A percentile compares a stretch with the other conserved stretches of the same genome.
Conservation (phyloP, 805 yeast genomes). For the Lachancea dasiensis region DNA sequence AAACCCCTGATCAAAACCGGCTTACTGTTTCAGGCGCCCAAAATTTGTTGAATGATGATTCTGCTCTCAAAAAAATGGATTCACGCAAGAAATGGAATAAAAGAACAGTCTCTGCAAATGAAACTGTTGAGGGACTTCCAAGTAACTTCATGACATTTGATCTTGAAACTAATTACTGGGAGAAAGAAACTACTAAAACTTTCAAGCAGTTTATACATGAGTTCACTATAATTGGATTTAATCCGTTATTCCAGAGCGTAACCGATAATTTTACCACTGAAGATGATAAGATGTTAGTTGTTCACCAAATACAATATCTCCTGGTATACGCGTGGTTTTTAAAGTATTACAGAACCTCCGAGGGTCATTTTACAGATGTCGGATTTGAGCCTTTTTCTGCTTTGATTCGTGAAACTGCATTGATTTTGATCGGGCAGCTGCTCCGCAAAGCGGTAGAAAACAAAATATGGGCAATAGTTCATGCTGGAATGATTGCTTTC, state of each 20-base stretch:
- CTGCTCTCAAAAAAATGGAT: constrained; percentile 61
- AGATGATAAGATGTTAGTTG: constrained; percentile 28
- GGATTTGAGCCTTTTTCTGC: constrained; percentile 42
- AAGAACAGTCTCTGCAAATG: constrained; percentile 27
- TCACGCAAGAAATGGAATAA: constrained; percentile 59
- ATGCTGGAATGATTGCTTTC: constrained; percentile 64
- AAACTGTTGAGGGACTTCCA: constrained; percentile 31
- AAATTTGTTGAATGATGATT: constrained; percentile 45
- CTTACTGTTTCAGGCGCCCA: constrained; percentile 70
- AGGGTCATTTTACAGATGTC: constrained; percentile 22
- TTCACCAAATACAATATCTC: constrained; percentile 44
- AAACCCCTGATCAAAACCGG: constrained; percentile 51
- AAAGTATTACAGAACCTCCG: constrained; percentile 48
- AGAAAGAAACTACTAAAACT: constrained; percentile 26
- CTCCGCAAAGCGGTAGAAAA: constrained; percentile 37
- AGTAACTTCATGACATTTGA: constrained; percentile 22
- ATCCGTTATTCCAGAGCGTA: constrained; percentile 51
- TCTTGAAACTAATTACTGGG: constrained; percentile 24
- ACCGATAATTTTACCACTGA: constrained; percentile 43
- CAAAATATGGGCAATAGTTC: constrained; percentile 54
- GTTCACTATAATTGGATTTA: constrained; percentile 71
- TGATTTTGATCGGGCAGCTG: constrained; percentile 42
- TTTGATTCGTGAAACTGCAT: constrained; percentile 55
- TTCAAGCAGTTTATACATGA: constrained; percentile 45
- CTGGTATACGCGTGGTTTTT: constrained; percentile 70